phyloP scores from a whole-genome alignment of 1,284 basidiomycete genomes.

The Tylopilus sp. region DNA sequence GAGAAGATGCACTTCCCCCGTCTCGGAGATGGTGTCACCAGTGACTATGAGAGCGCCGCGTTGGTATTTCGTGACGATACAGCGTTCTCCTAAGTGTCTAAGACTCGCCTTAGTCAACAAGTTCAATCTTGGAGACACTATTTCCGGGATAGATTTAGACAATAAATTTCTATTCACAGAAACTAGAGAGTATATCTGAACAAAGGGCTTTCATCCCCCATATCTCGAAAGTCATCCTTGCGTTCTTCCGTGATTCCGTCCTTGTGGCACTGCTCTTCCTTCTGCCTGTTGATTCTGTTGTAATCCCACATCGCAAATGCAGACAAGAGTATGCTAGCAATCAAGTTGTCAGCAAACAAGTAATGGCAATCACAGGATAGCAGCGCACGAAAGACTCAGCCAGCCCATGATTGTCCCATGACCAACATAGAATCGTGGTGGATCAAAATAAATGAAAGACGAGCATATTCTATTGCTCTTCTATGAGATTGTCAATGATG shows the following conservation, averaged over 20 bases:
- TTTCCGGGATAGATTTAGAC: too few relatives aligned
- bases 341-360: neutral
- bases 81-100: too few relatives aligned
- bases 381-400: constrained; percentile 39
- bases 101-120: too few relatives aligned
- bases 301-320: constrained; percentile 42
- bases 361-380: neutral
- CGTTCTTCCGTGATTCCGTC: constrained; percentile 2
- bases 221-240: constrained; percentile 39
- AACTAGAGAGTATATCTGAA: constrained; percentile 37
- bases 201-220: constrained; percentile 49
- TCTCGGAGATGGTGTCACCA: too few relatives aligned
- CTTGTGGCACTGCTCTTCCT: neutral
- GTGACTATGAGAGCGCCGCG: too few relatives aligned
- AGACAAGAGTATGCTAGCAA: constrained; percentile 28
- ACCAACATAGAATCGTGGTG: constrained; percentile 49
- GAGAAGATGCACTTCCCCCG: too few relatives aligned
- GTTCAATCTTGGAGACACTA: too few relatives aligned
- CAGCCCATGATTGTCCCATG: constrained; percentile 52
- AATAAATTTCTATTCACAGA: too few relatives aligned
- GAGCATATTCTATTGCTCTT: constrained; percentile 35
- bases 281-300: constrained; percentile 28
- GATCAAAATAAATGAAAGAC: constrained; percentile 41
- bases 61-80: too few relatives aligned
- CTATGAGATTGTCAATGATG: neutral